Evolutionary conservation across 805 yeast genomes (phyloP).

Genomic region (Kazachstania taianensis): DNA sequence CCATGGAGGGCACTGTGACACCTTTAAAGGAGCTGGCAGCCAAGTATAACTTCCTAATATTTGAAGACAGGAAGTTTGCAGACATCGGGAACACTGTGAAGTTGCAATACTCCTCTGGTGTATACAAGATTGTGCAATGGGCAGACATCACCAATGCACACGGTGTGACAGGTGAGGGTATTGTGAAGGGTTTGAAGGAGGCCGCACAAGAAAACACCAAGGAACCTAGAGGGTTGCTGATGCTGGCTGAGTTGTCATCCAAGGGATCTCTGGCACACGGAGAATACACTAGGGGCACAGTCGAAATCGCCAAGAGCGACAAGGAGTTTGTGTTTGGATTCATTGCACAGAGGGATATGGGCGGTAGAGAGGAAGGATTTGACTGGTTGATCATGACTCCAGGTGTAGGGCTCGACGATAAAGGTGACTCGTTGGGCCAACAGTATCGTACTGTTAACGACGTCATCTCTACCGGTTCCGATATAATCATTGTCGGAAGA

Average conservation of each 20-base stretch:
- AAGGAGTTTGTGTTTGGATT: constrained; percentile 90
- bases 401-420: constrained; percentile 95
- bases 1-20: constrained; percentile 64
- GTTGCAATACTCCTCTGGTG: constrained; percentile 85
- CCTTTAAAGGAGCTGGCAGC: constrained; percentile 66
- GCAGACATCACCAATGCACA: constrained; percentile 96
- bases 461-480: constrained; percentile 80
- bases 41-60: constrained; percentile 81
- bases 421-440: constrained; percentile 92
- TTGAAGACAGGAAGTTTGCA: constrained; percentile 96
- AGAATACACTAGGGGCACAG: constrained; percentile 76
- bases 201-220: constrained; percentile 57
- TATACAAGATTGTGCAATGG: constrained; percentile 84
- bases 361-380: constrained; percentile 70
- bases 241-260: constrained; percentile 93
- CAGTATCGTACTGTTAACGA: constrained; percentile 89
- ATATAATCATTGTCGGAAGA: constrained; percentile 95
- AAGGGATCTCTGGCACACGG: constrained; percentile 92
- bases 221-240: constrained; percentile 81
- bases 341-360: constrained; percentile 87
- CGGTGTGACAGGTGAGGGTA: constrained; percentile 92
- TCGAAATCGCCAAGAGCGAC: constrained; percentile 82
- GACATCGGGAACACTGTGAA: constrained; percentile 97
- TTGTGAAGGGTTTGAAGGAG: constrained; percentile 76
- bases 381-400: constrained; percentile 98